These are phyloP conservation scores for Aspergillus pseudonomiae DNA, from an alignment of 2,329 filamentous ascomycete genomes.

Conservation along the genomic window DNA sequence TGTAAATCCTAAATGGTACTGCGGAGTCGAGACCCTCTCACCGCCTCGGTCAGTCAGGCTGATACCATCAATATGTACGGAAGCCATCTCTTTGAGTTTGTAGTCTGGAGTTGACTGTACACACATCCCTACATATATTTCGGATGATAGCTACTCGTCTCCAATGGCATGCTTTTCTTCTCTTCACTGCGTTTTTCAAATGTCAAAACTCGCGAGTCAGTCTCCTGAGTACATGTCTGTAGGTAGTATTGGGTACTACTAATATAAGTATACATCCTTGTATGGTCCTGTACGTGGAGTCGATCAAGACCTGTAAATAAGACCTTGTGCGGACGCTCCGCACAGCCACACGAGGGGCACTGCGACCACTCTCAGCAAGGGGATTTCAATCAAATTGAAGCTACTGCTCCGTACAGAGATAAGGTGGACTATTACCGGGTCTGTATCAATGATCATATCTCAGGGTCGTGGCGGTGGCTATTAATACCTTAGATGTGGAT, in stretches of 20 bases:
- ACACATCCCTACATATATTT: no score
- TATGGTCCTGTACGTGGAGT: neutral
- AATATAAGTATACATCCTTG: neutral
- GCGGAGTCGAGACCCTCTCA: slow-evolving; percentile 8
- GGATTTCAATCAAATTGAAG: neutral
- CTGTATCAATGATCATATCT: slow-evolving; percentile 6
- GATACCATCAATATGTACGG: slow-evolving; percentile 10
- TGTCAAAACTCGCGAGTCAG: neutral
- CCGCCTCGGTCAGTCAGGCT: slow-evolving; percentile 7
- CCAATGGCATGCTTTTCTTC: neutral
- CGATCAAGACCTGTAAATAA: slow-evolving; percentile 3
- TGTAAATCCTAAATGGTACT: slow-evolving; percentile 2
- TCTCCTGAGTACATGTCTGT: neutral
- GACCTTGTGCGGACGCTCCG: neutral
- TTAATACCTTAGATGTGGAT: slow-evolving; percentile 18
- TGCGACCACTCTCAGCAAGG: neutral
- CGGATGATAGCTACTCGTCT: no score
- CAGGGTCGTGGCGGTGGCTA: slow-evolving; percentile 18
- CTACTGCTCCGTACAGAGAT: neutral
- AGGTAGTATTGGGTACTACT: neutral
- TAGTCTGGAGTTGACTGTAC: no score
- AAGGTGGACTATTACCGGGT: neutral
- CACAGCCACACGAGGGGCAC: slow-evolving; percentile 15
- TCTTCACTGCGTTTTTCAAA: no score
- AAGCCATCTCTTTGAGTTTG: no score